Conservation (phyloP, 2,329 filamentous ascomycete species). For the Diplocarpon mali region DNA sequence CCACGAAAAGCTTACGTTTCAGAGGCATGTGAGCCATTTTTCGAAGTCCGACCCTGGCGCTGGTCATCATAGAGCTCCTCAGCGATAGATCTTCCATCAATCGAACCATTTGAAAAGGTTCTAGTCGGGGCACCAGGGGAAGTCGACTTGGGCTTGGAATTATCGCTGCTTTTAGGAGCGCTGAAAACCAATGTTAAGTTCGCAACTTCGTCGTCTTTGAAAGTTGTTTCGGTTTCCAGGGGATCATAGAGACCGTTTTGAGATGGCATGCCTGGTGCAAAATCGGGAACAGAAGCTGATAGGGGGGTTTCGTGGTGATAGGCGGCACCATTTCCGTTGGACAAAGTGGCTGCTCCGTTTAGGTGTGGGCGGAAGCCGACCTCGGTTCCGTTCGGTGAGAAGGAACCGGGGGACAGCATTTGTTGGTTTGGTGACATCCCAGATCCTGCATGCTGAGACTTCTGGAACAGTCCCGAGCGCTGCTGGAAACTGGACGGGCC, state of each 20-base stretch:
- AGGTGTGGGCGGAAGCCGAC: slow-evolving; percentile 16
- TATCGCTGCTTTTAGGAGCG: slow-evolving; percentile 29
- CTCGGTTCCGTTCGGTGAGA: slow-evolving; percentile 26
- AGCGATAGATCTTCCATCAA: slow-evolving; percentile 40
- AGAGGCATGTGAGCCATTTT: slow-evolving; percentile 29
- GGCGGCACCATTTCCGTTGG: slow-evolving; percentile 31
- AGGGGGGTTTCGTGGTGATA: slow-evolving; percentile 38
- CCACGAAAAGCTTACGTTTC: slow-evolving; percentile 26
- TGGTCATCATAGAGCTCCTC: slow-evolving; percentile 35
- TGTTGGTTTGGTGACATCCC: slow-evolving; percentile 22
- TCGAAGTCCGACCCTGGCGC: slow-evolving; percentile 28
- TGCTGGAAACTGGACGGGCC: slow-evolving; percentile 41
- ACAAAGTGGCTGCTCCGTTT: slow-evolving; percentile 13
- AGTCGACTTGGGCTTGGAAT: slow-evolving; percentile 26
- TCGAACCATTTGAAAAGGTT: slow-evolving; percentile 44
- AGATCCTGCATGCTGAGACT: slow-evolving; percentile 18
- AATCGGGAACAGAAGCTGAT: slow-evolving; percentile 53
- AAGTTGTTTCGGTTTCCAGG: slow-evolving; percentile 30
- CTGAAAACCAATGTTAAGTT: slow-evolving; percentile 39
- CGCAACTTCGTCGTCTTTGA: slow-evolving; percentile 41
- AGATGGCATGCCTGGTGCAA: slow-evolving; percentile 27
- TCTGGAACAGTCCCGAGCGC: slow-evolving; percentile 12
- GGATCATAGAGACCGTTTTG: slow-evolving; percentile 17
- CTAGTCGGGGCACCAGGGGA: slow-evolving; percentile 33
- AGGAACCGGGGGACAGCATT: slow-evolving; percentile 21